Evolutionary conservation across 176 grass and related monocot species (phyloP), one percentile per base, ranked within the genome.

Genomic region (Hsuehochloa calcarea): DNA sequence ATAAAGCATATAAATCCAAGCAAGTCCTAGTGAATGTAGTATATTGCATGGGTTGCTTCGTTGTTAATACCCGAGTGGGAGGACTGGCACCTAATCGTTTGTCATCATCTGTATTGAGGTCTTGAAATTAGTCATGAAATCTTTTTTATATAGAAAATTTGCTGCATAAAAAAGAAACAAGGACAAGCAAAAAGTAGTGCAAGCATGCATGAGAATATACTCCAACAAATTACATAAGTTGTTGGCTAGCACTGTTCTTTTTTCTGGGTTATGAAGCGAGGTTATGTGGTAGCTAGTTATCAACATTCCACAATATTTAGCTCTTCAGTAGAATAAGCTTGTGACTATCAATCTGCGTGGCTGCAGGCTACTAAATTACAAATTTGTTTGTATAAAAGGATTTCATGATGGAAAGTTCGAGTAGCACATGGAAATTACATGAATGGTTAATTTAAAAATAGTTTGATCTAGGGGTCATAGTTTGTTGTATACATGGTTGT

Each of bases 391-490:
- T 20, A 44, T 61, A 14, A 47, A 50, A 5, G 2, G 41, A 60
- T 76, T 87, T 59, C 6, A 6, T 87, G 38, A 46, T 76, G 35
- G 17, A 29, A 66, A 43, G 31, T 80, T 80, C 1, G 12, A 75
- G 47, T 75, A 67, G 31, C 70, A 60, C 39, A 38, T 47, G 63
- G 69, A 35, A 61, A 59, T 39, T 5, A 6, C 65, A 50, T 71
- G 54, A 59, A 77, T 49, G 72, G 52, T 73, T 77, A 37, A 47
- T 55, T 59, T 75, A 17, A 14, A 45, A 65, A 55, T 55, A 49
- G 38, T 82, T 25, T 61, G 14, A 35, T 59, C 27, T 35, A 62
- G 27, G 23, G 13, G 14, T 0, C 3, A 23, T 60, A 68, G 13
- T 20, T 27, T 68, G 20, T 61, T 38, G 14, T 49, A 31, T 40